These are phyloP conservation scores for Pleurotus pulmonarius DNA, from an alignment of 768 basidiomycete species.

Conservation along the genomic window DNA sequence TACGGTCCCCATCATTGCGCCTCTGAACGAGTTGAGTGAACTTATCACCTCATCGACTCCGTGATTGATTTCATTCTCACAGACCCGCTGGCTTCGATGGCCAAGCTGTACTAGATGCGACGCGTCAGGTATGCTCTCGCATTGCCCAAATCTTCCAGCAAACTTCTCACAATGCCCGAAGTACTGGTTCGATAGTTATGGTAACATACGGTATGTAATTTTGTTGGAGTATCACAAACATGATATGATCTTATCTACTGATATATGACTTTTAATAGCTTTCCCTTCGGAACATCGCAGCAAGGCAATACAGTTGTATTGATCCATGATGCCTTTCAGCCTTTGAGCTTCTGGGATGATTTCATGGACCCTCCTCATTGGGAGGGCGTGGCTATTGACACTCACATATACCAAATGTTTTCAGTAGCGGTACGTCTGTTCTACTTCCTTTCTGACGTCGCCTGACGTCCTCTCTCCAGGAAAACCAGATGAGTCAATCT, in stretches of 20 bases:
- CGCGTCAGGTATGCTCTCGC: constrained; percentile 32
- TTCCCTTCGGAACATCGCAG: constrained; percentile 28
- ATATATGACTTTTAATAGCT: constrained; percentile 21
- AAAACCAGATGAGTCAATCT: constrained; percentile 38
- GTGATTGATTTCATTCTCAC: neutral
- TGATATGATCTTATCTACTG: neutral
- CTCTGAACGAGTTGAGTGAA: constrained; percentile 70
- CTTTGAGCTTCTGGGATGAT: constrained; percentile 64
- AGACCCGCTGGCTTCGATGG: constrained; percentile 76
- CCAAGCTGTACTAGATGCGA: constrained; percentile 41
- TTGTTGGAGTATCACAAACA: neutral
- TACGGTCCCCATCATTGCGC: constrained; percentile 66
- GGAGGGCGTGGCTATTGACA: constrained; percentile 74
- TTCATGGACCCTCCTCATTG: constrained; percentile 52
- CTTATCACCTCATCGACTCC: neutral
- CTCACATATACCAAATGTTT: constrained; percentile 79
- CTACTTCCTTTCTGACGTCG: neutral
- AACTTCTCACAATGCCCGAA: constrained; percentile 24
- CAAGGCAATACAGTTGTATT: constrained; percentile 66
- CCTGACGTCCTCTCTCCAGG: constrained; percentile 24
- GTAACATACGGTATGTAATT: constrained; percentile 56
- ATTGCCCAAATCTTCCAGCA: neutral
- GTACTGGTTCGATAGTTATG: constrained; percentile 75
- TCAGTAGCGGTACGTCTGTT: constrained; percentile 41
- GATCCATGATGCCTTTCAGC: constrained; percentile 79